Percentiles rank a stretch among this genome's conserved stretches.
These are phyloP conservation scores for Wakefieldia striispora DNA, from an alignment of 768 basidiomycete genomes.

Conservation along the genomic window DNA sequence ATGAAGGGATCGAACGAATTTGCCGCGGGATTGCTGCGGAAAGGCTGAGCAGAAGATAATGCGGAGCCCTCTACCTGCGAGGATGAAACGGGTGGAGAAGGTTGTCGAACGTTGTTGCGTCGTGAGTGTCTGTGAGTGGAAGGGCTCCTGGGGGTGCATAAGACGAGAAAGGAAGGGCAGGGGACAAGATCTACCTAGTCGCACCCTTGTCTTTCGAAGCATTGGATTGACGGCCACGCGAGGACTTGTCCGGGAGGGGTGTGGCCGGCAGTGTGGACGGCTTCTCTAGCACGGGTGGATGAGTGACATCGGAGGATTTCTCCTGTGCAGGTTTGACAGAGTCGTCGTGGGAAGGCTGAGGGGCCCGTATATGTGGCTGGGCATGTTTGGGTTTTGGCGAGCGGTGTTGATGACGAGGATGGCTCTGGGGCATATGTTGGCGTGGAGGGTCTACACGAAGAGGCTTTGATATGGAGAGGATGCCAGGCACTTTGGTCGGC, in stretches of 20 bases:
- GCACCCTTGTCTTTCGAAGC: conserved; percentile 42
- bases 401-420: conserved; percentile 33
- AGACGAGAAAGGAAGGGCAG: neutral
- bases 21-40: conserved; percentile 32
- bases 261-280: conserved; percentile 16
- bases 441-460: conserved; percentile 32
- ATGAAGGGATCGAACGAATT: conserved; percentile 51
- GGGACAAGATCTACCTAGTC: conserved; percentile 37
- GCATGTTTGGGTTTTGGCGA: conserved; percentile 37
- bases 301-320: conserved; percentile 30
- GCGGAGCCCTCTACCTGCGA: conserved; percentile 65
- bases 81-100: conserved; percentile 58
- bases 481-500: conserved; percentile 70
- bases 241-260: conserved; percentile 26
- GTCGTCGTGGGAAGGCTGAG: conserved; percentile 28
- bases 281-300: conserved; percentile 32
- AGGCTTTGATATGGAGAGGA: conserved; percentile 68
- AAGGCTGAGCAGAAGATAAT: conserved; percentile 21
- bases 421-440: conserved; percentile 36
- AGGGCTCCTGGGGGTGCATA: conserved; percentile 37
- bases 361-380: conserved; percentile 14
- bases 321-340: conserved; percentile 31
- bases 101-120: conserved; percentile 57
- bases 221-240: conserved; percentile 37
- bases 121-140: conserved; percentile 45